phyloP scores from a whole-genome alignment of 768 basidiomycete species.

The Favolaschia claudopus region DNA sequence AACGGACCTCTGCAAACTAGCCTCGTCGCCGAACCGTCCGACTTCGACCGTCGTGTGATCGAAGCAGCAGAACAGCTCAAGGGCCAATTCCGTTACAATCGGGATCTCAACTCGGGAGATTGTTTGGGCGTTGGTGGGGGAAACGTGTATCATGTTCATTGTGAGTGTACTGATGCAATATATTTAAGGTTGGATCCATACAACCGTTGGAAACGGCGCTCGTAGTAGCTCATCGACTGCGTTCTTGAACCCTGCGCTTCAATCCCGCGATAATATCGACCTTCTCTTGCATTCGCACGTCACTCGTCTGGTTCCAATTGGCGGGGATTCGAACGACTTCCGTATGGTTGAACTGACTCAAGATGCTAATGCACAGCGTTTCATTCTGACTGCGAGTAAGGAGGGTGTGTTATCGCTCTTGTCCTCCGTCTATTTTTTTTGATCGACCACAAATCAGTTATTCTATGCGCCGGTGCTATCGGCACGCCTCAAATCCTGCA shows the following conservation, averaged over 20 bases:
- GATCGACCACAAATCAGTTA: slow-evolving; percentile 22
- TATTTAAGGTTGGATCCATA: slow-evolving; percentile 24
- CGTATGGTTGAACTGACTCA: slow-evolving; percentile 8
- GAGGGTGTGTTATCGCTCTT: slow-evolving; percentile 3
- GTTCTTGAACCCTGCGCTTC: slow-evolving; percentile 25
- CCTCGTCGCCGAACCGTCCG: slow-evolving; percentile 20
- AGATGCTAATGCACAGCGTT: not conserved
- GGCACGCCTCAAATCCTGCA: slow-evolving; percentile 36
- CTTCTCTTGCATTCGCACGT: slow-evolving; percentile 25
- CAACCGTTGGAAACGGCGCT: slow-evolving; percentile 17
- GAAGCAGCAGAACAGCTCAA: slow-evolving; percentile 25
- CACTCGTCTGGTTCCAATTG: not conserved
- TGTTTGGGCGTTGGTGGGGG: slow-evolving; percentile 37
- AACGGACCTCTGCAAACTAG: slow-evolving; percentile 27
- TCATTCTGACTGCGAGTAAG: slow-evolving; percentile 5
- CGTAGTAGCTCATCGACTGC: slow-evolving; percentile 28
- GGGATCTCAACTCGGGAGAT: slow-evolving; percentile 38
- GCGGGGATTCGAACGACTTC: not conserved
- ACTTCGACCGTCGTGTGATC: slow-evolving; percentile 30
- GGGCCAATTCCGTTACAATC: slow-evolving; percentile 34
- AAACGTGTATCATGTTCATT: no score
- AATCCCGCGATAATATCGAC: slow-evolving; percentile 26
- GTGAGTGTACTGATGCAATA: not conserved
- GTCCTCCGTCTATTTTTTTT: not conserved
- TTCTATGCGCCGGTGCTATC: slow-evolving; percentile 42